phyloP scores from a whole-genome alignment of 106 monocot species.

The Chionographis japonica region DNA sequence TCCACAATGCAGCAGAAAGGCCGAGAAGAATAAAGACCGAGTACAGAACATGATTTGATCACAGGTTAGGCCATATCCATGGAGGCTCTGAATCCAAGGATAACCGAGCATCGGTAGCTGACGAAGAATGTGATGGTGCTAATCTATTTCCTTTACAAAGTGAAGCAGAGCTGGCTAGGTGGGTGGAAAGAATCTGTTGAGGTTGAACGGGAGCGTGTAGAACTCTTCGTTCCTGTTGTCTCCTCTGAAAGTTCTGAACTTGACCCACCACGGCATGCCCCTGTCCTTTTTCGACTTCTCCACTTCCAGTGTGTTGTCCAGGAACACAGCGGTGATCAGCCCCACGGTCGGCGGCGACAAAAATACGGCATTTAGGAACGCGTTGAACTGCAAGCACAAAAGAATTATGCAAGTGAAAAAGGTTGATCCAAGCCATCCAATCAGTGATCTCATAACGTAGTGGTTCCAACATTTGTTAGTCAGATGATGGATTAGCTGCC shows the following conservation, averaged over 20 bases:
- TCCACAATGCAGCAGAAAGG: no score
- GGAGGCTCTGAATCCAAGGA: no score
- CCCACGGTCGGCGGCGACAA: constrained; percentile 78
- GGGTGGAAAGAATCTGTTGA: constrained; percentile 87
- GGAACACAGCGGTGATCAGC: constrained; percentile 58
- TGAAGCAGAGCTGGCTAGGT: constrained; percentile 16
- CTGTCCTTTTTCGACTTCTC: constrained; percentile 75
- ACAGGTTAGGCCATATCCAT: no score
- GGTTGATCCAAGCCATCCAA: neutral
- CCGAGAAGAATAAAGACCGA: no score
- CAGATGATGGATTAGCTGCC: no score
- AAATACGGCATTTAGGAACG: constrained; percentile 77
- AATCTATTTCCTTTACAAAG: neutral
- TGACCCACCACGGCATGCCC: constrained; percentile 98
- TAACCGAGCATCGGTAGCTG: no score
- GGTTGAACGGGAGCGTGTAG: constrained; percentile 85
- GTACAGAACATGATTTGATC: no score
- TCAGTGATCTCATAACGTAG: neutral
- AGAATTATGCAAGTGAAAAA: neutral
- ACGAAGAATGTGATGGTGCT: neutral
- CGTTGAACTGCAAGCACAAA: constrained; percentile 71
- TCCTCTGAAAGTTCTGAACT: constrained; percentile 86
- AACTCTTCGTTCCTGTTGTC: constrained; percentile 94
- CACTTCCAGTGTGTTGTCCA: constrained; percentile 91
- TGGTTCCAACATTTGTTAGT: no score